phyloP scores from a whole-genome alignment of 2,329 filamentous ascomycete species.

The Aspergillus floridensis region DNA sequence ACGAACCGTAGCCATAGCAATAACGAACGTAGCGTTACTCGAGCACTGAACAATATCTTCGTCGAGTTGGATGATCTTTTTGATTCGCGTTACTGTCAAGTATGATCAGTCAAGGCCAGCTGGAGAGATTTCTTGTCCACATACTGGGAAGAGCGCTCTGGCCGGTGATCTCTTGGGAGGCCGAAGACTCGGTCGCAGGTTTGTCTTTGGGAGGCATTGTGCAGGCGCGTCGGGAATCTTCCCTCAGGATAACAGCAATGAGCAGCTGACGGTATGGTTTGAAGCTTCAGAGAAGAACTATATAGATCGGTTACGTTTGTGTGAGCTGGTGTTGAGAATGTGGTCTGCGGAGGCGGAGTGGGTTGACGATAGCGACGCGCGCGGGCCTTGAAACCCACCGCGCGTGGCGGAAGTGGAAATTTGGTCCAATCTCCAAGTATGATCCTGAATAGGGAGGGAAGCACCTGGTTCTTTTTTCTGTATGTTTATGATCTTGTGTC shows the following conservation, averaged over 20 bases:
- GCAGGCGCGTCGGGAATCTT: background rate
- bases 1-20: constrained; percentile 80
- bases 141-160: constrained; percentile 80
- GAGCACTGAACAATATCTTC: constrained; percentile 82
- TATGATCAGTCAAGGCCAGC: background rate
- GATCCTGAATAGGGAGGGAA: background rate
- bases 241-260: background rate
- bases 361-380: constrained; percentile 1
- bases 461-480: too few species aligned
- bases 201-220: constrained; percentile 83
- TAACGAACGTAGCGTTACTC: constrained; percentile 90
- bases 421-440: background rate
- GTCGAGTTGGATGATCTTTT: constrained; percentile 90
- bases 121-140: constrained; percentile 33
- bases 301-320: background rate
- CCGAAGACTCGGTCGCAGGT: constrained; percentile 64
- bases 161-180: constrained; percentile 77
- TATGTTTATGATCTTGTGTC: background rate
- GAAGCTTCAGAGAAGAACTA: background rate
- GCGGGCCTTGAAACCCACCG: constrained; percentile 9
- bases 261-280: background rate
- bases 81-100: constrained; percentile 77
- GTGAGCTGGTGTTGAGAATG: background rate
- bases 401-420: constrained; percentile 7
- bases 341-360: background rate